Percentiles rank a stretch among this genome's conserved stretches.
Conservation (phyloP, 768 basidiomycete species). For the Mycena vulgaris region DNA sequence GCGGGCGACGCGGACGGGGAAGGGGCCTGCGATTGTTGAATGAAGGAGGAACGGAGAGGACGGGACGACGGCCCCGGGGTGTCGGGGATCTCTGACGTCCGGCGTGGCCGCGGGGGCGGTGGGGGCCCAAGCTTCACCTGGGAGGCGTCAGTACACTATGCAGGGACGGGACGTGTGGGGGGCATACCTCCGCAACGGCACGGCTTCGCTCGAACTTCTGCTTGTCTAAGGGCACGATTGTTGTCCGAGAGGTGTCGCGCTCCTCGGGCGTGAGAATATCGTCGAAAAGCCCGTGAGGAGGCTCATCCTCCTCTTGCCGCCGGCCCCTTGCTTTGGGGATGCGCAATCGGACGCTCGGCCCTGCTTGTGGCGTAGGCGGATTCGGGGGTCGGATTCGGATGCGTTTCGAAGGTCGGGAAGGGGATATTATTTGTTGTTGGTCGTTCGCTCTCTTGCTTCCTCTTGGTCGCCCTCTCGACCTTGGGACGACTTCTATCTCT, state of each 20-base stretch:
- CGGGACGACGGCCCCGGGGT: slow-evolving; percentile 67
- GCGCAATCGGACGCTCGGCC: slow-evolving; percentile 66
- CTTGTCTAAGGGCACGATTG: slow-evolving; percentile 73
- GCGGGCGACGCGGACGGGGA: slow-evolving; percentile 58
- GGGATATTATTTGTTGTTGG: slow-evolving; percentile 37
- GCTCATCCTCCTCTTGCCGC: slow-evolving; percentile 76
- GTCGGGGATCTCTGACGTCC: slow-evolving; percentile 42
- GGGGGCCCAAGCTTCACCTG: slow-evolving; percentile 62
- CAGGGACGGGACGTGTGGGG: slow-evolving; percentile 9
- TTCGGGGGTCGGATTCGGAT: slow-evolving; percentile 62
- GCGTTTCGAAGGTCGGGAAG: slow-evolving; percentile 59
- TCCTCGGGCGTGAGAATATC: slow-evolving; percentile 81
- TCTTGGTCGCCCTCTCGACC: slow-evolving; percentile 41
- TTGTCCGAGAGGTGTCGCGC: slow-evolving; percentile 81
- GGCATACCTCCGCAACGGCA: slow-evolving; percentile 79
- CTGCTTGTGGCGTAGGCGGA: slow-evolving; percentile 48
- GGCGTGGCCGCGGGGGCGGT: slow-evolving; percentile 49
- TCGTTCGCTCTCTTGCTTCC: slow-evolving; percentile 43
- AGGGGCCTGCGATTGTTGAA: slow-evolving; percentile 57
- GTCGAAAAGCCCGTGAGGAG: slow-evolving; percentile 81
- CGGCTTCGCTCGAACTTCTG: slow-evolving; percentile 81
- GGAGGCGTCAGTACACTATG: slow-evolving; percentile 26
- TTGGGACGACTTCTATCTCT: slow-evolving; percentile 43
- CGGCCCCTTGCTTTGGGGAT: slow-evolving; percentile 76
- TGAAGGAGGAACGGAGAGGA: slow-evolving; percentile 72